Evolutionary conservation across 2,329 filamentous ascomycete genomes (phyloP).

Genomic region (Fusarium sp.): DNA sequence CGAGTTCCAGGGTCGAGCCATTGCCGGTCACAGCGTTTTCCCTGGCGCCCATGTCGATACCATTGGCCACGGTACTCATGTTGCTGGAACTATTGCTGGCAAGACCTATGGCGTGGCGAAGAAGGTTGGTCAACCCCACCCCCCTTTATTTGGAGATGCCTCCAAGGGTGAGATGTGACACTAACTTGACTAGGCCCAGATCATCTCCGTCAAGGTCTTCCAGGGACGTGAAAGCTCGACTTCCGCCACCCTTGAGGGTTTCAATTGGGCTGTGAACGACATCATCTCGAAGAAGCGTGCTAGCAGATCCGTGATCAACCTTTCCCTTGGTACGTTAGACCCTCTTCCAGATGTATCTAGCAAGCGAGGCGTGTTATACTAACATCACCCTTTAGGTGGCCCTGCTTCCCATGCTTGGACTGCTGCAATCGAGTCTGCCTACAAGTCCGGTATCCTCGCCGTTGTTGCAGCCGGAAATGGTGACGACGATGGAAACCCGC

Average conservation of each 20-base stretch:
- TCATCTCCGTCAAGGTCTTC: constrained; percentile 60
- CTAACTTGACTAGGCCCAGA: constrained; percentile 43
- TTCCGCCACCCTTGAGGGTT: constrained; percentile 47
- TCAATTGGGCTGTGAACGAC: constrained; percentile 53
- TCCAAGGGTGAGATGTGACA: too few species aligned
- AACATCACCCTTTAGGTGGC: constrained; percentile 2
- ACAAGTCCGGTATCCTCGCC: constrained; percentile 50
- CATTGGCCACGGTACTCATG: constrained; percentile 26
- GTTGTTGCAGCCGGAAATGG: constrained; percentile 51
- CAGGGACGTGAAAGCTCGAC: constrained; percentile 31
- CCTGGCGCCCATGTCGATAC: constrained; percentile 13
- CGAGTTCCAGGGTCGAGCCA: constrained; percentile 28
- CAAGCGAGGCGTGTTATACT: neutral
- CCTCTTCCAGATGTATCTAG: neutral
- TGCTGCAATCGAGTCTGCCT: constrained; percentile 39
- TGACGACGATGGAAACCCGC: neutral
- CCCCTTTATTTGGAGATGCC: too few species aligned
- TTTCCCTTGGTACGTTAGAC: constrained; percentile 53
- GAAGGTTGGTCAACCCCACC: too few species aligned
- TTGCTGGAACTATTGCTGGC: constrained; percentile 18
- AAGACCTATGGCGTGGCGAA: constrained; percentile 52
- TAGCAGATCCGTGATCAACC: constrained; percentile 55
- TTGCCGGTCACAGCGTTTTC: constrained; percentile 21
- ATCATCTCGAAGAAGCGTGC: constrained; percentile 45
- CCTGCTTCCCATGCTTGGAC: constrained; percentile 22